These are phyloP conservation scores for Medicago lupulina DNA, from an alignment of 306 rosid species.

Conservation along the genomic window DNA sequence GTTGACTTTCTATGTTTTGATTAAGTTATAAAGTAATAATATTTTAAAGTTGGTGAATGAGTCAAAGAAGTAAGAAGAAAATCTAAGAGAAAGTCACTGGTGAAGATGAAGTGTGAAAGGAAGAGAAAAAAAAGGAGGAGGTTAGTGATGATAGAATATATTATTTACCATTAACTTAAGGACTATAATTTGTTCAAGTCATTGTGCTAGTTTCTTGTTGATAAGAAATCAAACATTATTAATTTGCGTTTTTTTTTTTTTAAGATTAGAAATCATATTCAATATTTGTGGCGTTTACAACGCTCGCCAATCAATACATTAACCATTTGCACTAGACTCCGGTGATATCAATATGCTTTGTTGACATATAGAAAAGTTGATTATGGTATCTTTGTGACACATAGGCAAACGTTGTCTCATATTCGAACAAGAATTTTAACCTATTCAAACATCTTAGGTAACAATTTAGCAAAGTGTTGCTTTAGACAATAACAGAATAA, in stretches of 20 bases:
- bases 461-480: background rate
- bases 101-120: background rate
- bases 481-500: background rate
- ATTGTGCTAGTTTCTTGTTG: background rate
- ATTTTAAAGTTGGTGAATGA: constrained; percentile 23
- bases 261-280: no score
- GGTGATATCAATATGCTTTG: no score
- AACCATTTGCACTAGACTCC: no score
- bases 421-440: no score
- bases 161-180: background rate
- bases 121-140: background rate
- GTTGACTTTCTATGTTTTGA: constrained; percentile 32
- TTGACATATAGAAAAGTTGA: no score
- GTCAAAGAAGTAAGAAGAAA: constrained; percentile 8
- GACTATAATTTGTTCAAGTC: background rate
- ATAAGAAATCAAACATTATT: no score
- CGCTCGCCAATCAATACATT: no score
- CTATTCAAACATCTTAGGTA: background rate
- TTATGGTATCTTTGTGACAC: background rate
- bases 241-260: no score
- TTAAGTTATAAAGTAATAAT: background rate
- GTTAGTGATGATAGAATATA: background rate
- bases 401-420: background rate
- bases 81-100: background rate
- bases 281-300: no score